Evolutionary conservation across 129 eudicot genomes (phyloP), one percentile per base, ranked within the genome.

Genomic region (Oenanthe sinensis): DNA sequence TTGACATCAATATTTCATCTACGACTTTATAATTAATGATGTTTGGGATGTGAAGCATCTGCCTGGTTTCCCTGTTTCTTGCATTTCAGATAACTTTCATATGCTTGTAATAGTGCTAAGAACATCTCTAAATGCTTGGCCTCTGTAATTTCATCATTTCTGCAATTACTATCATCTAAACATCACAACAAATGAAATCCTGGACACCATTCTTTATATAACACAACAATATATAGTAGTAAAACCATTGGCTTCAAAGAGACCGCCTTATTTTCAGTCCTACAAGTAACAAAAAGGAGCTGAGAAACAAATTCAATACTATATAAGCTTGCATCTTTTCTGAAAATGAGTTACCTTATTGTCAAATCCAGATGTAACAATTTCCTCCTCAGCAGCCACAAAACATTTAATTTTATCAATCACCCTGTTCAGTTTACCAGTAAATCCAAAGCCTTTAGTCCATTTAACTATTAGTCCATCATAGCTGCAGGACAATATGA

Each of bases 401-500:
- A 95, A 88, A 82, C 96, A 91, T 88, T 87, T 95, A 71, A 95
- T 91, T 83, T 90, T 97, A 74, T 90, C 84, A 80, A 73, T 85
- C 75, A 84, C 89, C 63, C 91, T 85, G 43, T 95, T 96, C 77
- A 91, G 60, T 82, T 82, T 91, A 74, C 98, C 96, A 71, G 73
- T 83, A 67, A 79, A 95, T 74, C 98, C 98, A 75, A 74, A 67
- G 62, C 97, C 97, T 60, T 87, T 89, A 42, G 85, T 69, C 98
- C 98, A 95, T 87, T 84, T 91, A 78, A 86, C 79, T 68, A 95
- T 88, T 52, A 90, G 82, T 10, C 98, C 98, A 83, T 95, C 98
- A 79, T 91, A 95, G 83, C 98, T 91, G 89, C 87, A 85, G 4
- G 98, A 90, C 46, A 95, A 77, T 80, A 95, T 86, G 60, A 85